phyloP scores from a whole-genome alignment of 345 rosid genomes.

The Dovyalis caffra region DNA sequence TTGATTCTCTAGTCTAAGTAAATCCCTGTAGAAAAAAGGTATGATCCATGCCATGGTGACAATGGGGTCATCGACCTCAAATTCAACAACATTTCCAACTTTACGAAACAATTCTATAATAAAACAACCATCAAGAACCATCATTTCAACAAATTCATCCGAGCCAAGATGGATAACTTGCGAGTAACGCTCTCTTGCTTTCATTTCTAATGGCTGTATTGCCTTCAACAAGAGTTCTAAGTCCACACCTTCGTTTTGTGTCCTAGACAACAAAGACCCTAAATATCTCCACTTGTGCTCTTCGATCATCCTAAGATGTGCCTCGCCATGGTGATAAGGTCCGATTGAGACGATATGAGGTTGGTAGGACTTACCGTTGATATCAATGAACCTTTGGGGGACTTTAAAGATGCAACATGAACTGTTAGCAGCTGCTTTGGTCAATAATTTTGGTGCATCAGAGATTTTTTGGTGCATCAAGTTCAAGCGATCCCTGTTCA shows the following conservation, averaged over 20 bases:
- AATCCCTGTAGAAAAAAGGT: conserved; percentile 67
- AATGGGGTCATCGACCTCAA: conserved; percentile 62
- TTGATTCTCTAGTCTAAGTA: conserved; percentile 55
- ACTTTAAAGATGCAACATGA: conserved; percentile 53
- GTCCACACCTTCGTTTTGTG: conserved; percentile 16
- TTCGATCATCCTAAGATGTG: conserved; percentile 55
- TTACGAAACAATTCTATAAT: conserved; percentile 60
- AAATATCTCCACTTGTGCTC: conserved; percentile 83
- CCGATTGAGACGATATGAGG: conserved; percentile 76
- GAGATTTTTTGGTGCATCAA: conserved; percentile 43
- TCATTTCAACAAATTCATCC: conserved; percentile 56
- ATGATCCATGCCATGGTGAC: conserved; percentile 70
- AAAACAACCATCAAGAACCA: conserved; percentile 73
- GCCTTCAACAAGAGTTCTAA: conserved; percentile 48
- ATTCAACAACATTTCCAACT: conserved; percentile 36
- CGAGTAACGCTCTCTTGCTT: conserved; percentile 68
- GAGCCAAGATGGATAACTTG: conserved; percentile 42
- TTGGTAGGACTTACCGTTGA: conserved; percentile 56
- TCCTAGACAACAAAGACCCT: conserved; percentile 43
- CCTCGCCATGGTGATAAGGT: conserved; percentile 58
- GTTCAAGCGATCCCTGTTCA: conserved; percentile 30
- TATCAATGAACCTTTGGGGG: conserved; percentile 42
- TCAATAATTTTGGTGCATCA: conserved; percentile 40
- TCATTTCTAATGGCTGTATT: conserved; percentile 36
- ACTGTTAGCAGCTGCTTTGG: conserved; percentile 34